Evolutionary conservation across 257 asterid species (phyloP), one percentile per base, ranked within the genome.

Genomic region (Forsythia suspensa): DNA sequence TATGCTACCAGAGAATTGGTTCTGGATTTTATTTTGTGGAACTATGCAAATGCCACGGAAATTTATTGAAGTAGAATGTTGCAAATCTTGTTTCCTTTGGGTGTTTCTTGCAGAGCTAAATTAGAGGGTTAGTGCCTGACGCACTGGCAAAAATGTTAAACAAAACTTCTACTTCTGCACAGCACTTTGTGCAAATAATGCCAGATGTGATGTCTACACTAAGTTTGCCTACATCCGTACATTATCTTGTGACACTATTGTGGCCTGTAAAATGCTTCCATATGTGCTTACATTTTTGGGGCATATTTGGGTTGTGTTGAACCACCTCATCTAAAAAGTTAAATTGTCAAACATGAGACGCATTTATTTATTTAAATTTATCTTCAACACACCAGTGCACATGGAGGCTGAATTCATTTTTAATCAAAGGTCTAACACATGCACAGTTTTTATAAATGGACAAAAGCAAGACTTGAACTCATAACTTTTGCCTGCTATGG

Each of bases 1-100:
- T 66, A 67, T 74, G 76, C 77, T 70, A 68, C 73, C 41, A 57
- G 39, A 59, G 57, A 73, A 71, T 24, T 73, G 72, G 78, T 55
- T 71, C 16, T 71, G 65, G 29, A 72, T 21, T 20, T 80, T 76
- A 71, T 72, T 34, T 68, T 11, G 15, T 46, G 52, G 42, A 73
- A 66, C 71, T 48, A 71, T 8, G 74, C 70, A 63, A 51, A 34
- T 69, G 73, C 72, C 52, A 76, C 52, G 67, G 37, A 20, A 73
- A 44, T 70, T 34, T 39, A 21, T 72, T 20, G 39, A 41, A 61
- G 40, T 13, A 41, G 36, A 39, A 36, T 12, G 11, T 24, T 43
- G 18, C 20, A 63, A 59, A 61, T 5, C 42, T 39, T 29, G 68
- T 15, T 73, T 15, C 55, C 63, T 36, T 46, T 61, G 38, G 74